Base-by-base conservation (phyloP, 2,329 filamentous ascomycete species). In the Aspergillus neotritici region DNA sequence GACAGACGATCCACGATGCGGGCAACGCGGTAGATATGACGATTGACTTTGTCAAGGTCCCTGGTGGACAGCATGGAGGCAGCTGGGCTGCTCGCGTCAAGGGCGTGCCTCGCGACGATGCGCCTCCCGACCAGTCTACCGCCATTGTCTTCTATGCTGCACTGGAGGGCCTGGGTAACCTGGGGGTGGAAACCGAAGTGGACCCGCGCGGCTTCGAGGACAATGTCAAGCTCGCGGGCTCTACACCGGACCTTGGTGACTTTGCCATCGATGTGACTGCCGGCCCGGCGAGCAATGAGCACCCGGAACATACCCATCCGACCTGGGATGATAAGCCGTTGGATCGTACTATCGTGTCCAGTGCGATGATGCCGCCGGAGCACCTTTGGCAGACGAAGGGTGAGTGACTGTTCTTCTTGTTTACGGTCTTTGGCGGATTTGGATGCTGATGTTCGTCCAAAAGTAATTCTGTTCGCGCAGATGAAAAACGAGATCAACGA, bases 71-170 rank as follows among this genome's bases (percentile, higher is more conserved):
- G 14, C 78, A 94, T 64, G 90, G 89, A 45, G 93, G 93, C 44
- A 94, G 82, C 68, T 98, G 93, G 93, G 93, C 83, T 42, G 87
- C 85, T 31, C 78, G 93, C 46, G 83, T 98, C 59, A 90, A 86
- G 68, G 93, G 93, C 15, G 79, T 78, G 34, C 84, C 87, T 31
- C 80, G 86, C 37, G 78, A 82, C 4, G 85, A 85, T 62, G 84
- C 78, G 0, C 75, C 81, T 4, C 64, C 72, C 1, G 74, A 84
- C 49, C 72, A 88, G 44, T 86, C 86, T 63, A 91, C 84, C 0
- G 83, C 86, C 2, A 65, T 96, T 4, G 72, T 94, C 42, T 91
- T 94, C 68, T 94, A 94, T 64, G 76, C 88, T 44, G 80, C 81
- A 1, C 75, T 94, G 47, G 90, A 97, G 61, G 89, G 86, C 0